phyloP scores from a whole-genome alignment of 2,329 filamentous ascomycete species.

The Aureobasidium sp. region DNA sequence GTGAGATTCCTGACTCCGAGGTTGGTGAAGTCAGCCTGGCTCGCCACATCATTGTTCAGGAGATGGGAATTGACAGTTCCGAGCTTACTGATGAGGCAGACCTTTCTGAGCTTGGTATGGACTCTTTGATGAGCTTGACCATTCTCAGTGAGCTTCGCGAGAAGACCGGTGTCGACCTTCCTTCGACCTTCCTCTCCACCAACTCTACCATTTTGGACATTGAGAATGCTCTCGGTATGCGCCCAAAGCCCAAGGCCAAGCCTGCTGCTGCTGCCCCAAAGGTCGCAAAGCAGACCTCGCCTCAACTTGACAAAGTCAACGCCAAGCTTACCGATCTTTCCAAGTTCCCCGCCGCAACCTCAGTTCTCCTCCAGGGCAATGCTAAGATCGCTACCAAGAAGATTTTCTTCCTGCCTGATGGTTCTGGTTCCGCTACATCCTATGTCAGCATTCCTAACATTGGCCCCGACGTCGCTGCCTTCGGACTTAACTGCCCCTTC shows the following conservation, averaged over 20 bases:
- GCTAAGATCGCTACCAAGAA: constrained; percentile 51
- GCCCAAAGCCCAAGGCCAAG: constrained; percentile 33
- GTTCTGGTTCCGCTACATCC: constrained; percentile 57
- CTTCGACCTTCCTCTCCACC: constrained; percentile 50
- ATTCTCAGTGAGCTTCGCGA: constrained; percentile 46
- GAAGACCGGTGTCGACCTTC: constrained; percentile 44
- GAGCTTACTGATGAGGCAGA: constrained; percentile 52
- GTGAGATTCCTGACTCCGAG: constrained; percentile 28
- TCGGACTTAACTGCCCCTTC: constrained; percentile 61
- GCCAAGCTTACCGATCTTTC: constrained; percentile 41
- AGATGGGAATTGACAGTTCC: constrained; percentile 60
- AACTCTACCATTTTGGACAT: constrained; percentile 60
- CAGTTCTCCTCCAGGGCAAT: constrained; percentile 52
- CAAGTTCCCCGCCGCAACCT: constrained; percentile 42
- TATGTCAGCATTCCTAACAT: constrained; percentile 56
- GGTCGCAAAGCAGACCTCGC: constrained; percentile 23
- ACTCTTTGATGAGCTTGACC: constrained; percentile 47
- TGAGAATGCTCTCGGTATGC: constrained; percentile 56
- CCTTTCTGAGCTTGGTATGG: constrained; percentile 52
- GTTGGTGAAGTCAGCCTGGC: constrained; percentile 40
- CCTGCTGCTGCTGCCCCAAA: constrained; percentile 25
- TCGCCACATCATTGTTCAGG: constrained; percentile 44
- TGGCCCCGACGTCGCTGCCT: constrained; percentile 44
- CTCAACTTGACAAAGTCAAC: constrained; percentile 43
- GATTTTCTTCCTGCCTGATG: constrained; percentile 47